Evolutionary conservation across 257 asterid species (phyloP).

Genomic region (Nicotiana obtusifolia): DNA sequence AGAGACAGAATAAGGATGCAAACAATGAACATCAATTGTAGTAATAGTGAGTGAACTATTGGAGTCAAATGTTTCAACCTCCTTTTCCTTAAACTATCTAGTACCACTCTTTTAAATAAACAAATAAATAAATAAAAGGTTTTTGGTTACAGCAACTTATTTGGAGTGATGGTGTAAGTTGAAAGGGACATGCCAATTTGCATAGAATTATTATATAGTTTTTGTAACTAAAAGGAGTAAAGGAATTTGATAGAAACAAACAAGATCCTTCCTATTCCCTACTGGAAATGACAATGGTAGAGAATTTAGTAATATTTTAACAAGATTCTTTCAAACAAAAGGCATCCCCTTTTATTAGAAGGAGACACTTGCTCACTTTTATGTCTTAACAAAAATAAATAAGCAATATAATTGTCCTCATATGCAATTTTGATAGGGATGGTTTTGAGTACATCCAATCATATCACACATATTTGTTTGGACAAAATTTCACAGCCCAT

Average conservation of each 20-base stretch:
- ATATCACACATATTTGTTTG: neutral
- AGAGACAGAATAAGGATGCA: neutral
- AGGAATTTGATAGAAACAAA: neutral
- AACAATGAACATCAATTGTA: neutral
- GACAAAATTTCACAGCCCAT: conserved; percentile 5
- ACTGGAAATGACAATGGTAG: neutral
- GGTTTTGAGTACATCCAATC: neutral
- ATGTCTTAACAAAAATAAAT: neutral
- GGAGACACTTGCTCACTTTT: neutral
- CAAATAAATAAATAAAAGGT: neutral
- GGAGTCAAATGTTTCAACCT: neutral
- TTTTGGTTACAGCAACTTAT: neutral
- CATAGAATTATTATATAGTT: neutral
- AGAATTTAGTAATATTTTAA: neutral
- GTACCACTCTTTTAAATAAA: neutral
- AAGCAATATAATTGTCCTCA: neutral
- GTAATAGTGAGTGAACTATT: neutral
- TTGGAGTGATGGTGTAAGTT: neutral
- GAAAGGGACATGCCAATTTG: conserved; percentile 8
- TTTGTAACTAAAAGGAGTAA: neutral
- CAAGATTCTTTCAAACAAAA: conserved; percentile 1
- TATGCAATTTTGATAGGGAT: neutral
- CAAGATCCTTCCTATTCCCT: neutral
- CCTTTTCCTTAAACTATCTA: neutral
- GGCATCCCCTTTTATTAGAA: neutral